These are phyloP conservation scores for Laburnicola sp. DNA, from an alignment of 2,329 filamentous ascomycete species.

Conservation along the genomic window DNA sequence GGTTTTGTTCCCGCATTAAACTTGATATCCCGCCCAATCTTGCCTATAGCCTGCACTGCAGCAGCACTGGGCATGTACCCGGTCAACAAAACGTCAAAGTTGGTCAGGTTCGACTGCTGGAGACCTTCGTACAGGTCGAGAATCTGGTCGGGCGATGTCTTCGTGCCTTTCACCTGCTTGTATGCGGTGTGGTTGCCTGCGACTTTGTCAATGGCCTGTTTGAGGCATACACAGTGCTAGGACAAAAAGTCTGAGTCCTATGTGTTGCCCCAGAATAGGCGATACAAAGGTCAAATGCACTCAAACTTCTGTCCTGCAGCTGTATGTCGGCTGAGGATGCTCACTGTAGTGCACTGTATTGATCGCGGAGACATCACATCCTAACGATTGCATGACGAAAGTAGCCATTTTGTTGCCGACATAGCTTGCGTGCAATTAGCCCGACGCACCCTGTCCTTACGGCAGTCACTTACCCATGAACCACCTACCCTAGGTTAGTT, in stretches of 20 bases:
- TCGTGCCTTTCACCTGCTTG: constrained; percentile 81
- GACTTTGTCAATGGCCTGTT: constrained; percentile 7
- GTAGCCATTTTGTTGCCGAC: constrained; percentile 98
- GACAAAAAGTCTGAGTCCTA: too few relatives aligned
- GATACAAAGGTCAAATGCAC: too few relatives aligned
- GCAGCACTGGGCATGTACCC: constrained; percentile 91
- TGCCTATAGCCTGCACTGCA: constrained; percentile 79
- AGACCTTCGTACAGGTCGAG: constrained; percentile 81
- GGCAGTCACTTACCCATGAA: constrained; percentile 66
- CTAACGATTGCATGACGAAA: constrained; percentile 89
- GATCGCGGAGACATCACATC: constrained; percentile 89
- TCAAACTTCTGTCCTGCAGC: too few relatives aligned
- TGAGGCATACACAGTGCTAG: background rate
- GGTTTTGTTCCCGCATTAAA: constrained; percentile 63
- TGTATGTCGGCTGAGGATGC: constrained; percentile 31
- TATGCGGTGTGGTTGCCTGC: constrained; percentile 95
- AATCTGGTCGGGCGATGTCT: constrained; percentile 80
- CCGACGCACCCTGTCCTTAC: background rate
- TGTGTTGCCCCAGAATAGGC: too few relatives aligned
- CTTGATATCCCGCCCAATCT: constrained; percentile 80
- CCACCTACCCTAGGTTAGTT: constrained; percentile 59
- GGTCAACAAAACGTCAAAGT: constrained; percentile 92
- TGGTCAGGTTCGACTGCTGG: constrained; percentile 77
- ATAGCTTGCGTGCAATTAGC: constrained; percentile 63
- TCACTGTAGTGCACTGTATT: constrained; percentile 98